These are phyloP conservation scores for Rosa rugosa DNA, from an alignment of 306 rosid species.

Conservation along the genomic window DNA sequence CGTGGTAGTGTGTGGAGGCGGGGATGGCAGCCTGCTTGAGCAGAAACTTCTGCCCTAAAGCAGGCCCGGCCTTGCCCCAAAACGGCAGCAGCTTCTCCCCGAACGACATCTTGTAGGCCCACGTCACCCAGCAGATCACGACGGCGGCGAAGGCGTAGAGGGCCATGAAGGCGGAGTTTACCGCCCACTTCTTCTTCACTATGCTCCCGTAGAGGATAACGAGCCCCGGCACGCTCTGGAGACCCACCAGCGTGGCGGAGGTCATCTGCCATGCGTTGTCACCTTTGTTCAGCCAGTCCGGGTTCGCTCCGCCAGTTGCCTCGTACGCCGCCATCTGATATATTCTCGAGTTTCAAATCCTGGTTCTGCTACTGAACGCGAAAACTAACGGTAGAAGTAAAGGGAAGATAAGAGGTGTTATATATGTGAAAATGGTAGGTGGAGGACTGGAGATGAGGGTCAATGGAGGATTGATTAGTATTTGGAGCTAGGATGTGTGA, in stretches of 20 bases:
- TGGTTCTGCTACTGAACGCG: background rate
- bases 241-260: constrained; percentile 55
- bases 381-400: too few relatives aligned
- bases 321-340: constrained; percentile 32
- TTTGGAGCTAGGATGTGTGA: background rate
- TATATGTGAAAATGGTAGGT: background rate
- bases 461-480: background rate
- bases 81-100: constrained; percentile 20
- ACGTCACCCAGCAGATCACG: constrained; percentile 18
- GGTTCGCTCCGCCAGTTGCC: constrained; percentile 38
- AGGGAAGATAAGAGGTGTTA: background rate
- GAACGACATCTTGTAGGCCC: constrained; percentile 28
- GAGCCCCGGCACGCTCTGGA: constrained; percentile 62
- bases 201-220: constrained; percentile 64
- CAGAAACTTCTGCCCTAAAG: constrained; percentile 11
- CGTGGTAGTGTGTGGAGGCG: background rate
- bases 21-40: constrained; percentile 15
- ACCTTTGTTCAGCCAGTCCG: constrained; percentile 64
- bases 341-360: background rate
- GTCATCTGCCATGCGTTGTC: constrained; percentile 73
- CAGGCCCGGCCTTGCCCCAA: constrained; percentile 19
- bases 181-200: constrained; percentile 66
- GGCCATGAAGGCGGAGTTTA: constrained; percentile 30
- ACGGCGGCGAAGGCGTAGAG: constrained; percentile 29
- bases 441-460: background rate